Percentiles rank a stretch among this genome's conserved stretches.
Evolutionary conservation across 371 early-diverging fungal genomes (phyloP).

Genomic region (Mitosporidium daphniae): DNA sequence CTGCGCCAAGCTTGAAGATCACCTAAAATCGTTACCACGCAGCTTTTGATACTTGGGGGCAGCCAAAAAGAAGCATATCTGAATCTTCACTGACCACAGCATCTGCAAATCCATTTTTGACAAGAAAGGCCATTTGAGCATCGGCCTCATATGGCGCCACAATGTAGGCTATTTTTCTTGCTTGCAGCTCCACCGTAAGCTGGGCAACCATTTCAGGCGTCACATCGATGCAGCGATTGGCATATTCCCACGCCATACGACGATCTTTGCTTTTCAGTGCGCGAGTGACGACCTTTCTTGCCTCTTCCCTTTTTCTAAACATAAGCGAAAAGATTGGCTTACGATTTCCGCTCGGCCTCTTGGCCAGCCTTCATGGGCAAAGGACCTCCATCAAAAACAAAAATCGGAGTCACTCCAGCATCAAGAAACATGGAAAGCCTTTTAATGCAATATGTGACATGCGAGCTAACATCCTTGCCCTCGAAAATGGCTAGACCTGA

Average conservation of each 20-base stretch:
- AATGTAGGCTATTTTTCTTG: constrained; percentile 23
- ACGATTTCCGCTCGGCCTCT: constrained; percentile 20
- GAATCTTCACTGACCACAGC: constrained; percentile 83
- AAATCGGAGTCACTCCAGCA: constrained; percentile 27
- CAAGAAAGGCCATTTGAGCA: constrained; percentile 62
- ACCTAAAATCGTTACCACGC: constrained; percentile 7
- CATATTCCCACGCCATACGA: constrained; percentile 20
- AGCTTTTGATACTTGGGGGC: constrained; percentile 19
- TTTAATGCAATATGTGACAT: constrained; percentile 27
- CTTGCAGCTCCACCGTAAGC: constrained; percentile 15
- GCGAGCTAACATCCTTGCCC: too few relatives aligned
- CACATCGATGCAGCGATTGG: constrained; percentile 24
- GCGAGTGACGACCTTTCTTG: constrained; percentile 1
- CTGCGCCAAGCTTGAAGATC: constrained; percentile 34
- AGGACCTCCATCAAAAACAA: constrained; percentile 85
- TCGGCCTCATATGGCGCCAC: constrained; percentile 96
- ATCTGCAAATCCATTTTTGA: constrained; percentile 20
- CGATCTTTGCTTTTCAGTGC: constrained; percentile 10
- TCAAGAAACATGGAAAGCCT: constrained; percentile 21
- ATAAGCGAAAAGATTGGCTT: constrained; percentile 4
- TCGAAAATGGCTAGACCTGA: too few relatives aligned
- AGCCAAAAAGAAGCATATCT: constrained; percentile 76
- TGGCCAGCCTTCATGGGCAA: constrained; percentile 46
- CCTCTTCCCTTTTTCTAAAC: constrained; percentile 4
- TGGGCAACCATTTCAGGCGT: constrained; percentile 25